These are phyloP conservation scores for Russula sp. DNA, from an alignment of 768 basidiomycete species.

Conservation along the genomic window DNA sequence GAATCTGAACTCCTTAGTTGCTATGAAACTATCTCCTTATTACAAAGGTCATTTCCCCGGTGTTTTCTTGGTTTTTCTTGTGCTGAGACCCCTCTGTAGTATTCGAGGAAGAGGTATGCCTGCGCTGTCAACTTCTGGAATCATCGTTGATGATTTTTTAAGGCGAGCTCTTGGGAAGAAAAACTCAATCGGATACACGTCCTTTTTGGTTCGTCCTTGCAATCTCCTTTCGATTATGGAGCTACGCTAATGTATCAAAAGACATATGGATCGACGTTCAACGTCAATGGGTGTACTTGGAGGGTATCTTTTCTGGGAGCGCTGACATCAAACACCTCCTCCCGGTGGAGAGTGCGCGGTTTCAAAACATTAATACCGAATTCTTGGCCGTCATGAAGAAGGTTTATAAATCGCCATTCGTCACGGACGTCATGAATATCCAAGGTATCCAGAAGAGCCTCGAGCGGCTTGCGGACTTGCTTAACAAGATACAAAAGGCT, in stretches of 20 bases:
- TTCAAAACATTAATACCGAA: constrained; percentile 97
- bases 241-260: constrained; percentile 35
- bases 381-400: constrained; percentile 99
- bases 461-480: constrained; percentile 91
- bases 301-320: constrained; percentile 99
- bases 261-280: constrained; percentile 99
- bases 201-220: constrained; percentile 69
- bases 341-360: constrained; percentile 95
- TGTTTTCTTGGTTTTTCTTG: constrained; percentile 6
- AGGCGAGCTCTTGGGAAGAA: constrained; percentile 93
- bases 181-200: constrained; percentile 96
- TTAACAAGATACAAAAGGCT: constrained; percentile 99
- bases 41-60: constrained; percentile 70
- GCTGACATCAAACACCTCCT: constrained; percentile 99
- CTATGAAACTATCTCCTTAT: constrained; percentile 98
- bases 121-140: background rate
- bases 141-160: constrained; percentile 23
- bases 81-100: constrained; percentile 45
- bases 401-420: constrained; percentile 98
- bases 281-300: constrained; percentile 98
- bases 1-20: constrained; percentile 90
- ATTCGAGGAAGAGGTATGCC: constrained; percentile 78
- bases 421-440: constrained; percentile 95
- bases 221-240: background rate
- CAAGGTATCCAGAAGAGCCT: constrained; percentile 94